Percentiles rank a stretch among this genome's conserved stretches.
Evolutionary conservation across 257 asterid species (phyloP).

Genomic region (Leonotis leonurus): DNA sequence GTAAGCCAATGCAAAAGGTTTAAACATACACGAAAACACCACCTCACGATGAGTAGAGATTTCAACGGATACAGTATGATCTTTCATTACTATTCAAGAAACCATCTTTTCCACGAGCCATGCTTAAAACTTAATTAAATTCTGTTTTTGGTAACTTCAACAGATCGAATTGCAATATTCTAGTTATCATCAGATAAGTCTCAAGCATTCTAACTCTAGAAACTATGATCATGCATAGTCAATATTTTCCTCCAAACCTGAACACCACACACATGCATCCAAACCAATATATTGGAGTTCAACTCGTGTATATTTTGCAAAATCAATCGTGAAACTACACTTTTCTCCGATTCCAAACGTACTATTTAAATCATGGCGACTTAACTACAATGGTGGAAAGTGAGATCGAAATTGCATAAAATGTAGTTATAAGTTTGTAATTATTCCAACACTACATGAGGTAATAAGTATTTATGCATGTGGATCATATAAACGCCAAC

Average conservation of each 20-base stretch:
- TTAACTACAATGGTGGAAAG: too few relatives aligned
- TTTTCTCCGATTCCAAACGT: too few relatives aligned
- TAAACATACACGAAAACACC: neutral
- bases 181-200: neutral
- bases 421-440: too few relatives aligned
- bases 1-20: conserved; percentile 20
- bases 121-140: neutral
- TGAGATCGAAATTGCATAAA: too few relatives aligned
- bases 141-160: neutral
- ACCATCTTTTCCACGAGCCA: neutral
- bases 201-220: neutral
- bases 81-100: neutral
- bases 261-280: neutral
- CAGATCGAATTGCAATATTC: neutral
- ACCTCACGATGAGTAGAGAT: neutral
- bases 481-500: neutral
- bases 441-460: too few relatives aligned
- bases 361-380: too few relatives aligned
- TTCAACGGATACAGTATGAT: neutral
- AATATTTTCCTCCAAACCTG: neutral
- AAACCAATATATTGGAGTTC: neutral
- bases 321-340: too few relatives aligned
- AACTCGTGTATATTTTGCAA: neutral
- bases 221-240: neutral
- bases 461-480: neutral